Percentiles rank a stretch among this genome's conserved stretches.
These are phyloP conservation scores for Chiua sp. DNA, from an alignment of 1,284 basidiomycete species.

Conservation along the genomic window DNA sequence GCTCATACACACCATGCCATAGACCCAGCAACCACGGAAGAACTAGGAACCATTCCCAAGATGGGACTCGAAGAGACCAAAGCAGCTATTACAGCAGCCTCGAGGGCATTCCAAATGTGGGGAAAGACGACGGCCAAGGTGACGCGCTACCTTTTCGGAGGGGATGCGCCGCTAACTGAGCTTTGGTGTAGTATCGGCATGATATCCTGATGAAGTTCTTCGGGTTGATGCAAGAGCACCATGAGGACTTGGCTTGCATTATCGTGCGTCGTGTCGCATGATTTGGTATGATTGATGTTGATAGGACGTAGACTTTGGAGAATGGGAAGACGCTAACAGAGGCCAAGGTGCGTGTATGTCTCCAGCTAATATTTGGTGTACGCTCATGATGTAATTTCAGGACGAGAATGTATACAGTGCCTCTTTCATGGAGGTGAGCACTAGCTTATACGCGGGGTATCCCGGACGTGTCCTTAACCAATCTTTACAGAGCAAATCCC, in stretches of 20 bases:
- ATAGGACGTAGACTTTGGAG: conserved; percentile 73
- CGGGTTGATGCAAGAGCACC: conserved; percentile 75
- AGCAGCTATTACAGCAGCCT: conserved; percentile 80
- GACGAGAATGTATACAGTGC: conserved; percentile 83
- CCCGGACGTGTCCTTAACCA: conserved; percentile 5
- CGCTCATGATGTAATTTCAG: conserved; percentile 40
- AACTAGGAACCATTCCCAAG: conserved; percentile 84
- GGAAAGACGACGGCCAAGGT: conserved; percentile 83
- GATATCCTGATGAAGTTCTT: conserved; percentile 80
- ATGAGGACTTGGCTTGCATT: conserved; percentile 82
- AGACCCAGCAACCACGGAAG: conserved; percentile 88
- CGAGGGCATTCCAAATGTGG: conserved; percentile 81
- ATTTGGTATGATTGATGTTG: conserved; percentile 20
- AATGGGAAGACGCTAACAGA: conserved; percentile 91
- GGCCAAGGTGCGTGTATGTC: conserved; percentile 59
- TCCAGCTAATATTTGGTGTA: background rate
- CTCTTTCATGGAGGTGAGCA: conserved; percentile 79
- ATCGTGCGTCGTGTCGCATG: conserved; percentile 57
- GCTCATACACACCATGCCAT: conserved; percentile 9
- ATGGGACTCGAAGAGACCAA: conserved; percentile 85
- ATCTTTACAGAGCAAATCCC: conserved; percentile 76
- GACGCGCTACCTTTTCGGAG: background rate
- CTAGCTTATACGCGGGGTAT: background rate
- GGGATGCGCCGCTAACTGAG: background rate
- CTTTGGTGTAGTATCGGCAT: conserved; percentile 67